Evolutionary conservation across 352 stramenopile genomes (phyloP).

Genomic region (Globisporangium emineosum): DNA sequence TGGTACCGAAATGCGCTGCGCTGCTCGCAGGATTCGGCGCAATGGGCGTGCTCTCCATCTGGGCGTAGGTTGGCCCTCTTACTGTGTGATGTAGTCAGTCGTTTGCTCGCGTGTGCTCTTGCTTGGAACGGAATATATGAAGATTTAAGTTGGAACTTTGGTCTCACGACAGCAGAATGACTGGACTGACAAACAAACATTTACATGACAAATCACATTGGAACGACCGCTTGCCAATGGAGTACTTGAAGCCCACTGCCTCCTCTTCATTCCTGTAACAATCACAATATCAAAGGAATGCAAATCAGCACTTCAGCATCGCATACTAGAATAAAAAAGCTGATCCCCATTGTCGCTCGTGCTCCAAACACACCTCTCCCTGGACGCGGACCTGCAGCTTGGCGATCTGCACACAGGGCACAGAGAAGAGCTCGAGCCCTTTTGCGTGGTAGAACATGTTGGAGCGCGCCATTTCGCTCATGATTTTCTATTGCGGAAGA

Average conservation of each 20-base stretch:
- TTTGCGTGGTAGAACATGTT: slow-evolving; percentile 78
- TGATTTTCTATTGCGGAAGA: slow-evolving; percentile 50
- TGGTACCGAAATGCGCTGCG: slow-evolving; percentile 51
- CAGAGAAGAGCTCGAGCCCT: slow-evolving; percentile 63
- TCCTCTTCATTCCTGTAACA: neutral
- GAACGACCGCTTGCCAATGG: too few relatives aligned
- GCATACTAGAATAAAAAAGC: too few relatives aligned
- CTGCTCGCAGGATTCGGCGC: slow-evolving; percentile 51
- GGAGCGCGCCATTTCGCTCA: slow-evolving; percentile 68
- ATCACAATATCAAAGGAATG: neutral
- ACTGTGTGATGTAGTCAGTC: too few relatives aligned
- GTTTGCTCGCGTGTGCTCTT: too few relatives aligned
- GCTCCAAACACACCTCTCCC: neutral
- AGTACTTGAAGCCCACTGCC: neutral
- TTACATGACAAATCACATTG: neutral
- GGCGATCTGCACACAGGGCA: slow-evolving; percentile 45
- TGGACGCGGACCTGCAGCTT: slow-evolving; percentile 26
- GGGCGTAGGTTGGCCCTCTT: slow-evolving; percentile 42
- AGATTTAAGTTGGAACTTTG: neutral
- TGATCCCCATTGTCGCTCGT: too few relatives aligned
- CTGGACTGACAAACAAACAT: neutral
- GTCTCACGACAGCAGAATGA: neutral
- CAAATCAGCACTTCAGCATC: neutral
- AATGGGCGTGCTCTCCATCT: slow-evolving; percentile 74
- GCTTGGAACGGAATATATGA: neutral